Base-by-base conservation (phyloP, 73 alveolate species). In the Tetrahymena malaccensis region DNA sequence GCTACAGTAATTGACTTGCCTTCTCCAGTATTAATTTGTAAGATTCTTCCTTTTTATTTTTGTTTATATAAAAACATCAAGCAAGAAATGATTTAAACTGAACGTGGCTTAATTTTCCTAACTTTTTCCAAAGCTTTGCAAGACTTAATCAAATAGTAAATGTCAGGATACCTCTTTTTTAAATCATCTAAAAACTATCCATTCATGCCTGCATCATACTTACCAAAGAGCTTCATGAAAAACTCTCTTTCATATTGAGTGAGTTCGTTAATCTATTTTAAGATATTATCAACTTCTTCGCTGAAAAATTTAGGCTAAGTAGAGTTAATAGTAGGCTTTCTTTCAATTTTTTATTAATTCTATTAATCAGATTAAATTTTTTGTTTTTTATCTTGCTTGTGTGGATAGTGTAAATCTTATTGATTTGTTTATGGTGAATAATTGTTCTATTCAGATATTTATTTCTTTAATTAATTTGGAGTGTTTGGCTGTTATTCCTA, bases 1-100 rank as follows among this genome's bases (percentile, higher is more conserved):
- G 97, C 96, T 35, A 97, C 95, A 21, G 97, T 98, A 70, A 97
- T 58, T 0, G 98, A 95, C 96, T 97, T 98, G 35, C 99, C 99
- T 96, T 98, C 99, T 70, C 99, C 99, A 85, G 98, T 98, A 85
- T 94, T 95, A 84, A 98, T 96, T 56, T 97, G 96, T 50, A 95
- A 94, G 89, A 97, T 94, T 94, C 95, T 84, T 96, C 99, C 98
- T 97, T 96, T 27, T 27, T 94, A 40, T 33, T 70, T 70, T 31
- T 70, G 31, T 17, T 70, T 70, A 34, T 27, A 70, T 31, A 70
- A 70, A n/a, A 70, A 70, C 19, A 70, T 11, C 34, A 70, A 27
- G 19, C 89, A 70, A 27, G 89, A 70, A 70, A 70, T 70, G 17
- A 70, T 70, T 22, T 70, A 31, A 27, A 70, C 89, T 0, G 89